phyloP scores from a whole-genome alignment of 2,329 filamentous ascomycete species.

The Plenodomus biglobosus region DNA sequence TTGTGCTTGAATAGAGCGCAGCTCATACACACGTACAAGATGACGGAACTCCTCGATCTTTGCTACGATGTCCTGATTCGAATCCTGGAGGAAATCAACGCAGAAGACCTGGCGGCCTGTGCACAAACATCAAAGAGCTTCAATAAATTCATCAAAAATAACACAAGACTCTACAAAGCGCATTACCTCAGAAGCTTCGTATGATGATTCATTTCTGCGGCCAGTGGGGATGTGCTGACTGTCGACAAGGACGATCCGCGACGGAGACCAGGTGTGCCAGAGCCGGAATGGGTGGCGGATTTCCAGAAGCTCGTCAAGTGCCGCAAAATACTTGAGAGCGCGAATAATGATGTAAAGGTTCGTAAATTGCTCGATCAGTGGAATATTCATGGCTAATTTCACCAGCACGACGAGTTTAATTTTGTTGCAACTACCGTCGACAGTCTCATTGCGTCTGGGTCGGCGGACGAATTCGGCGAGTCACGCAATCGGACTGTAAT shows the following conservation, averaged over 20 bases:
- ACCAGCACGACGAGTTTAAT: constrained; percentile 36
- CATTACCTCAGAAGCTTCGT: constrained; percentile 63
- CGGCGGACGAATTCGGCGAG: constrained; percentile 41
- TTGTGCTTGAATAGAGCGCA: neutral
- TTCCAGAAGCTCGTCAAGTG: constrained; percentile 35
- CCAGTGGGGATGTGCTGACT: constrained; percentile 8
- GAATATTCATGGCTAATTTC: neutral
- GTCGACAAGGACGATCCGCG: constrained; percentile 45
- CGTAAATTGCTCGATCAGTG: neutral
- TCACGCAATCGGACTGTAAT: constrained; percentile 53
- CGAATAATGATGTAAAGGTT: constrained; percentile 47
- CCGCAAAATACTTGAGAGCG: constrained; percentile 51
- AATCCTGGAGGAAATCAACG: constrained; percentile 37
- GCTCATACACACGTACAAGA: neutral
- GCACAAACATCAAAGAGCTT: constrained; percentile 45
- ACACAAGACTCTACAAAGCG: constrained; percentile 61
- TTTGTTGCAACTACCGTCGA: constrained; percentile 47
- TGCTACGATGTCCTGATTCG: constrained; percentile 42
- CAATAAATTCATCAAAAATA: constrained; percentile 57
- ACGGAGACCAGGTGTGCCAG: constrained; percentile 23
- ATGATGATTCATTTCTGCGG: constrained; percentile 15
- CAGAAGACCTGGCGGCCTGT: constrained; percentile 36
- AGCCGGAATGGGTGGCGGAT: constrained; percentile 35
- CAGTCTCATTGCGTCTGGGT: constrained; percentile 36
- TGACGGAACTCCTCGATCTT: constrained; percentile 38